Base-by-base conservation (phyloP, 2,329 filamentous ascomycete species). In the Aspergillus spinulosporus region DNA sequence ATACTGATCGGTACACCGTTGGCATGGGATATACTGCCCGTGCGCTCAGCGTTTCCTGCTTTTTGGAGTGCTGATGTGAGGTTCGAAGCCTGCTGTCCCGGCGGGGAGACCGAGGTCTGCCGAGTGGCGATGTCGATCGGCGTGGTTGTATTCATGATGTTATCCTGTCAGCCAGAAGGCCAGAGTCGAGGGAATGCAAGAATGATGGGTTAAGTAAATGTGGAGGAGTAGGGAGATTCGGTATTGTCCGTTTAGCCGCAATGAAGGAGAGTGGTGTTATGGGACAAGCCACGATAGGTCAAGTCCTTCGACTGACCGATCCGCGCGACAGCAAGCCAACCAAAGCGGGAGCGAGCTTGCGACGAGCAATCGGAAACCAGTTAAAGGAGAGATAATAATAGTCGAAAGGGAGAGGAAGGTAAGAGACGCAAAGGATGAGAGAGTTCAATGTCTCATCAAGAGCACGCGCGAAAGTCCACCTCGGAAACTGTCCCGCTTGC, bases 101-200 rank as follows among this genome's bases (percentile, higher is more conserved):
- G 82, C 49, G 84, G 83, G 32, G 82, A 84, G 62, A 83, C 78
- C 52, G 82, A 84, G 62, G 79, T 80, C 76, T 79, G 78, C 65
- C 78, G 80, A 68, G 79, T 77, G 66, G 81, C 74, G 66, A 87
- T 85, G 69, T 86, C 81, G 70, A 87, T 83, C 45, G 84, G 83
- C 58, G 78, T 75, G 59, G 82, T 79, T 54, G 77, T 77, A 59
- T 79, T 79, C 82, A 84, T 84, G 64, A 68, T 75, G 72, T 60
- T 40, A 59, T 46, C 60, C 57, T 43, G 66, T 21, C 21, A 21
- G 21, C 52, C 71, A 71, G 68, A 64, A 77, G 69, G 56, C 74
- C 71, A 50, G 75, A 75, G 43, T 69, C 65, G 32, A 28, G 31
- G 8, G 32, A 44, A 48, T 2, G 8, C 28, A 54, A 32, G n/a